A percentile compares a stretch with the other conserved stretches of the same genome.
phyloP scores from a whole-genome alignment of 305 asterid species.

The Ilex paraguariensis region DNA sequence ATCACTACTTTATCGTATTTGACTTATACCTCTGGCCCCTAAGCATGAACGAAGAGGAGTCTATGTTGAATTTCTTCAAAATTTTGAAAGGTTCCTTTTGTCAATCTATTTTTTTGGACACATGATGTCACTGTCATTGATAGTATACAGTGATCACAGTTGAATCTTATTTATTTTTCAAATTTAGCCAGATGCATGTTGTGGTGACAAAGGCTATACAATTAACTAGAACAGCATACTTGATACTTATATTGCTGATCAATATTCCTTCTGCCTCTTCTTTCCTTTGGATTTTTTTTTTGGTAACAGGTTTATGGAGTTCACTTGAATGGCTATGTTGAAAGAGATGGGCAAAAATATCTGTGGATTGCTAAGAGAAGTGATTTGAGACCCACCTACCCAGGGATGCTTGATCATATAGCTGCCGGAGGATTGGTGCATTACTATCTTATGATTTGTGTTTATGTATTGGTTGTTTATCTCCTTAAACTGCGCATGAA shows the following conservation, averaged over 20 bases:
- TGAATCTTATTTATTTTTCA: too few species aligned
- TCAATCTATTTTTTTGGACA: too few species aligned
- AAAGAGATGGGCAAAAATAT: constrained; percentile 49
- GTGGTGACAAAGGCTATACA: neutral
- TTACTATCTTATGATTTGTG: constrained; percentile 5
- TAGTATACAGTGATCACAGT: too few species aligned
- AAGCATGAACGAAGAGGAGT: too few species aligned
- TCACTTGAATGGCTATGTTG: constrained; percentile 84
- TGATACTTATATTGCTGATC: neutral
- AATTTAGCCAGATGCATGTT: neutral
- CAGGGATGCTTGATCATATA: constrained; percentile 90
- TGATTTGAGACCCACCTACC: constrained; percentile 59
- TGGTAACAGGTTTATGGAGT: constrained; percentile 73
- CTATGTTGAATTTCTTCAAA: too few species aligned
- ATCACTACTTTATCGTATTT: too few species aligned
- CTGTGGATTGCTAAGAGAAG: constrained; percentile 93
- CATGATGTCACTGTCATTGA: too few species aligned
- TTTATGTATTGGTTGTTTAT: neutral
- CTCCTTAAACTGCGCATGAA: neutral
- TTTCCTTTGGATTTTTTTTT: constrained; percentile 4
- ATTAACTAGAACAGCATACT: too few species aligned
- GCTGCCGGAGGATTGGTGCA: constrained; percentile 93
- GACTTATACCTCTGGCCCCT: too few species aligned
- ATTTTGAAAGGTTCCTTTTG: too few species aligned
- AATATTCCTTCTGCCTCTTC: constrained; percentile 1